Base-by-base conservation (phyloP, 352 stramenopile genomes). In the Phytophthora macrochlamydospora region DNA sequence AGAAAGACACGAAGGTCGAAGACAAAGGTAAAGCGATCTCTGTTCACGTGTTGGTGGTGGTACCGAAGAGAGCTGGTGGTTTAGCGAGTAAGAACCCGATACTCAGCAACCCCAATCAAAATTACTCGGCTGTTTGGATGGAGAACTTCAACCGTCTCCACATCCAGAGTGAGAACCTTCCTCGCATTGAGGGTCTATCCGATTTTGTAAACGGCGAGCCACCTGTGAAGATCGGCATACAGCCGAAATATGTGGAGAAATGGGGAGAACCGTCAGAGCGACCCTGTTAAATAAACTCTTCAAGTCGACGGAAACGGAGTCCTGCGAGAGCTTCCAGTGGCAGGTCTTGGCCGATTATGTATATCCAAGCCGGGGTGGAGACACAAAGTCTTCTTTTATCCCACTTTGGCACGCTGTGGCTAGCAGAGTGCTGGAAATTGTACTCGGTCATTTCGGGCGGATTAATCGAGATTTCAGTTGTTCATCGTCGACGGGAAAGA, bases 321-420 rank as follows among this genome's bases (percentile, higher is more conserved):
- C 53, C 1, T 71, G 67, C 59, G 42, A 71, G 56, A 33, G 57
- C 1, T 75, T 71, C 14, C 43, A 67, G 57, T 24, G 18, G 0
- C 18, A 24, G 50, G 48, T 14, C 31, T 45, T 44, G 35, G 71
- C 51, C 58, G 51, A 51, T 56, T 49, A 51, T 56, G 62, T 69
- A 1, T 4, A 65, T 28, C 33, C 52, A 31, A 14, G 55, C 13
- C 44, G 53, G 53, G 54, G 49, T 60, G 57, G 67, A 58, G 62
- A 71, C 52, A 67, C 56, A 40, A 38, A 52, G 46, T 24, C 11
- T 58, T 76, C 58, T 37, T n/a, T 76, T 53, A 43, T 76, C 56
- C 71, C 63, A 48, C 71, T 73, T 69, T 76, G 68, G 68, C 59
- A 73, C 64, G 61, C 65, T 35, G 56, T 62, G 64, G 73, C 66